Base-by-base conservation (phyloP, 2,329 filamentous ascomycete genomes). In the Stemphylium lycopersici region DNA sequence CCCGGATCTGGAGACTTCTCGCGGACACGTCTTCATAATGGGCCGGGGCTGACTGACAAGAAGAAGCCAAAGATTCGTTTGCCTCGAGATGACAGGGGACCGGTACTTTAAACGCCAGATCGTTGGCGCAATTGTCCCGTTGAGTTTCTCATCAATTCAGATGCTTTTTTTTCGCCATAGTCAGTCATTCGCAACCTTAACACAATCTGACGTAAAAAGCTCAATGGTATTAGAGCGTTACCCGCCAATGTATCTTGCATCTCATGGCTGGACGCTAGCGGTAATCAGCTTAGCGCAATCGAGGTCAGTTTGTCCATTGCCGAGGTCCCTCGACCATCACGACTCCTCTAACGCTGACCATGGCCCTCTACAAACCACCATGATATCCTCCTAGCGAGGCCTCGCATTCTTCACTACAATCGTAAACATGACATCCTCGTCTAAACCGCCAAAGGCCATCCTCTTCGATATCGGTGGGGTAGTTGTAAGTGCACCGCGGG, bases 401-500 rank as follows among this genome's bases (percentile, higher is more conserved):
- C 39, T 42, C 44, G 33, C 42, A 13, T 15, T 26, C 33, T 34
- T 10, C n/a, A 46, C 15, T 31, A 26, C 24, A 6, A 6, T 32
- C 10, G 22, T 1, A 36, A 55, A 26, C 18, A 66, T 68, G 63
- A 8, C 52, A 16, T 22, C 41, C 4, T 26, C 58, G 5, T 11
- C 29, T 0, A 59, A 59, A 37, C 52, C 64, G 2, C 65, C 65
- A 6, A 68, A 61, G 12, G 74, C 73, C n/a, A 66, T 76, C 1
- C 81, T 99, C 18, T 98, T 98, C 75, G 95, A 99, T 77, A 95
- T 99, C 65, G 95, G 95, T 34, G 95, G 95, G 58, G 95, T 99
- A 65, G 96, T 91, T 82, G 93, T 96, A 88, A 82, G 91, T 87
- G 32, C 46, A 31, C 16, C 42, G 10, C 26, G 10, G 26, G 8